A percentile compares a stretch with the other conserved stretches of the same genome.
phyloP scores from a whole-genome alignment of 441 rosid genomes.

The Biscutella auriculata region DNA sequence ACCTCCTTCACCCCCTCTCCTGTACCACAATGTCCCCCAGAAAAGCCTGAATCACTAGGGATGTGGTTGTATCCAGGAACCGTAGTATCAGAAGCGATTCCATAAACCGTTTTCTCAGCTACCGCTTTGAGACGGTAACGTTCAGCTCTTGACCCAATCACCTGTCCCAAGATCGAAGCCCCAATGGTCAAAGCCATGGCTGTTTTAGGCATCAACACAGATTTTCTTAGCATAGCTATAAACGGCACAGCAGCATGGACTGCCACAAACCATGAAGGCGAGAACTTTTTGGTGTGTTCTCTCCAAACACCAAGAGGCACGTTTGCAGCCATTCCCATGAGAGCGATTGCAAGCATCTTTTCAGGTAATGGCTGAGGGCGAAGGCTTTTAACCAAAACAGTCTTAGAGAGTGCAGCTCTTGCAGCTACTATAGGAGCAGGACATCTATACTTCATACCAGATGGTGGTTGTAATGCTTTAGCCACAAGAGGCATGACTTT shows the following conservation, averaged over 20 bases:
- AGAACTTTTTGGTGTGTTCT: slow-evolving; percentile 74
- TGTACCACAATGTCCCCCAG: slow-evolving; percentile 25
- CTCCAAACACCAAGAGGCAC: slow-evolving; percentile 70
- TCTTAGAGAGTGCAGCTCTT: slow-evolving; percentile 67
- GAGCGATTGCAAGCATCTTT: slow-evolving; percentile 63
- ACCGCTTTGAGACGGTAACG: slow-evolving; percentile 45
- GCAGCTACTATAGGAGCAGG: slow-evolving; percentile 74
- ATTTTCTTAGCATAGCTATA: slow-evolving; percentile 78
- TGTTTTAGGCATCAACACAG: slow-evolving; percentile 66
- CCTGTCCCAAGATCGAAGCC: slow-evolving; percentile 73
- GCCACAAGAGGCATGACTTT: slow-evolving; percentile 59
- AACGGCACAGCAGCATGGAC: slow-evolving; percentile 85
- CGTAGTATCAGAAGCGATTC: slow-evolving; percentile 12
- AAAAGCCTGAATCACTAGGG: slow-evolving; percentile 11
- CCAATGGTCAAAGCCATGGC: slow-evolving; percentile 80
- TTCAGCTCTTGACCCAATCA: slow-evolving; percentile 78
- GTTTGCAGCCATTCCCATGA: slow-evolving; percentile 72
- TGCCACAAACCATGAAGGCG: slow-evolving; percentile 74
- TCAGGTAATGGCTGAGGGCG: slow-evolving; percentile 79
- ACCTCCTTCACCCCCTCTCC: slow-evolving; percentile 28
- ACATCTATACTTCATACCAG: slow-evolving; percentile 54
- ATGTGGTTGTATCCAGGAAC: slow-evolving; percentile 17
- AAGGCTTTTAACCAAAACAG: slow-evolving; percentile 46
- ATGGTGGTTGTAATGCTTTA: slow-evolving; percentile 49
- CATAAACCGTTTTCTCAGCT: slow-evolving; percentile 21